phyloP scores from a whole-genome alignment of 2,329 filamentous ascomycete species.

The Penicillium capsulatum region DNA sequence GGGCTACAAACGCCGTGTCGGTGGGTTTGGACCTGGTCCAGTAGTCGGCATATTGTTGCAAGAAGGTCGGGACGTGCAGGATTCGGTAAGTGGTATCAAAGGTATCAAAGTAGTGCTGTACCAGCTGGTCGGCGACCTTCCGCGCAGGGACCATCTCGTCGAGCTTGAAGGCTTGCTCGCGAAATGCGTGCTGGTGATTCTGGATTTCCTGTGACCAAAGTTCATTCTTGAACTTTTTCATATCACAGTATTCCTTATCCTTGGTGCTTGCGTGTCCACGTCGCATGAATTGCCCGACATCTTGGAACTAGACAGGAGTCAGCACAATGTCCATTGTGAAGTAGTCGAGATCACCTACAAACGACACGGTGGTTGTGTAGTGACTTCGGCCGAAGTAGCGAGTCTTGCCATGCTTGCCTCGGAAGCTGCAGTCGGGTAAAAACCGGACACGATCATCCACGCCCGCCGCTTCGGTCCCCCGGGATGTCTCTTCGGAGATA shows the following conservation, averaged over 20 bases:
- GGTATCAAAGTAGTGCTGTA: slow-evolving; percentile 53
- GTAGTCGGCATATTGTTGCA: slow-evolving; percentile 51
- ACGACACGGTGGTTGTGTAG: slow-evolving; percentile 29
- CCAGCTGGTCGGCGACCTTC: slow-evolving; percentile 48
- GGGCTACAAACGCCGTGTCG: slow-evolving; percentile 47
- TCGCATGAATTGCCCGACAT: slow-evolving; percentile 26
- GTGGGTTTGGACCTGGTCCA: slow-evolving; percentile 47
- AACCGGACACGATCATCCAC: slow-evolving; percentile 28
- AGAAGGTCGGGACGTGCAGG: slow-evolving; percentile 56
- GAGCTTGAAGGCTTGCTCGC: slow-evolving; percentile 28
- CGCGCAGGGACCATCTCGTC: slow-evolving; percentile 44
- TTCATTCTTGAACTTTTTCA: slow-evolving; percentile 30
- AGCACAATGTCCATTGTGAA: not conserved
- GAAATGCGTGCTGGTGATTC: slow-evolving; percentile 29
- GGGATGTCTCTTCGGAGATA: slow-evolving; percentile 12
- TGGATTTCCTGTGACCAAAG: slow-evolving; percentile 27
- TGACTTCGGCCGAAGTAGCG: slow-evolving; percentile 32
- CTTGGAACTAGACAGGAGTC: slow-evolving; percentile 24
- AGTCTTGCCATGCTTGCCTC: slow-evolving; percentile 30
- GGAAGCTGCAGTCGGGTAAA: slow-evolving; percentile 28
- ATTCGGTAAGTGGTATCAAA: slow-evolving; percentile 57
- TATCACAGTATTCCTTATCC: slow-evolving; percentile 23
- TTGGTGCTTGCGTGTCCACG: slow-evolving; percentile 16
- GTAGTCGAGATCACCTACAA: slow-evolving; percentile 21
- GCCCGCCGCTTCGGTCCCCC: slow-evolving; percentile 13